These are phyloP conservation scores for Bruguiera sexangula DNA, from an alignment of 345 rosid species.

Conservation along the genomic window DNA sequence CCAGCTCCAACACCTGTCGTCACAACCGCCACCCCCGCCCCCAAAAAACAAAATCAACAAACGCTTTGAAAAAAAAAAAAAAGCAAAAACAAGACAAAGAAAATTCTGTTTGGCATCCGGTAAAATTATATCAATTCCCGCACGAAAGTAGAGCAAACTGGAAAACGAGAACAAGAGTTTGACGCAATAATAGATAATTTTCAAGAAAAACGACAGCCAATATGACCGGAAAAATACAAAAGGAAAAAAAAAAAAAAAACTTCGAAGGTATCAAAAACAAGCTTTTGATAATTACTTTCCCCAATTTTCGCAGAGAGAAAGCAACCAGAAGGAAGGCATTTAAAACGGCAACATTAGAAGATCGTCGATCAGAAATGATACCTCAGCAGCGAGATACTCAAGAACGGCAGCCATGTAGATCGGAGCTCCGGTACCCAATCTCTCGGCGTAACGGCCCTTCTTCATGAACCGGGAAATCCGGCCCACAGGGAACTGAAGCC, in stretches of 20 bases:
- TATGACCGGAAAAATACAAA: not conserved
- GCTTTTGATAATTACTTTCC: no score
- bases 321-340: not conserved
- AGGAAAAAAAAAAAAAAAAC: not conserved
- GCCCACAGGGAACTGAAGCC: constrained; percentile 29
- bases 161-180: no score
- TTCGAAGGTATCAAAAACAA: not conserved
- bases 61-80: not conserved
- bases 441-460: constrained; percentile 23
- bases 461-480: constrained; percentile 18
- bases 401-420: constrained; percentile 26
- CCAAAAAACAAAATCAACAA: not conserved
- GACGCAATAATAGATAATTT: no score
- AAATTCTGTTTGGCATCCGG: not conserved
- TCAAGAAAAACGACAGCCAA: no score
- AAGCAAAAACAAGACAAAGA: no score
- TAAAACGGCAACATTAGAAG: not conserved
- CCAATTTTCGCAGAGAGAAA: no score
- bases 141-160: no score
- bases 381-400: constrained; percentile 31
- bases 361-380: not conserved
- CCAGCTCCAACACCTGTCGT: constrained; percentile 22
- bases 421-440: constrained; percentile 19
- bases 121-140: not conserved
- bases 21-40: not conserved